Evolutionary conservation across 2,329 filamentous ascomycete species (phyloP), one percentile per base, ranked within the genome.

Genomic region (Neoascochyta sp.): DNA sequence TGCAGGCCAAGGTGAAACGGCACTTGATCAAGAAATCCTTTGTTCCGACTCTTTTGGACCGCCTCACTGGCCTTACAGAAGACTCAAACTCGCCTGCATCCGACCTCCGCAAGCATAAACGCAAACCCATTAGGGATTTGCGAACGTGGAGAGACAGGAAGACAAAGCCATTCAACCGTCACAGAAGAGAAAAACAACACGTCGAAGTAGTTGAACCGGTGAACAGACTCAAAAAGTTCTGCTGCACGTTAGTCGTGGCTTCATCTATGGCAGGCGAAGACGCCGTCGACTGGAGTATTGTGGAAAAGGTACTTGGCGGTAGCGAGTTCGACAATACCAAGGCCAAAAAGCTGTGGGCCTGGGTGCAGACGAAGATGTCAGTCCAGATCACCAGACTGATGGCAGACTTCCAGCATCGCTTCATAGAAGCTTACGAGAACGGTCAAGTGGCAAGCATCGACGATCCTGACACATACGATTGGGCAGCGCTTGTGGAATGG

Each of bases 401-500:
- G 4, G 65, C 70, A 5, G 74, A 76, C 26, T 86, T 90, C 41
- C 79, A 83, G 46, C 67, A 75, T 10, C 70, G 68, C 6, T 86
- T 85, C 45, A 63, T 86, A 5, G 61, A 69, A 25, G 83, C 83
- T 0, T 86, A 87, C 43, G 74, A 80, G 42, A 69, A 67, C 2
- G 73, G 73, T 7, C 71, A 81, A 39, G 44, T 89, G 1, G 72
- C 78, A 2, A 57, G 68, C 2, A 67, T 89, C 42, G 70, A 83
- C 28, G 64, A 82, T 24, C 69, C 79, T 0, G 57, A 73, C 21
- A 70, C 72, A 2, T 86, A 86, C 36, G 80, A 89, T 50, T 88
- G 85, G 83, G 62, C 67, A 7, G 60, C 57, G 4, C 60, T 89
- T 5, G 73, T 88, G 25, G 67, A 73, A 19, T 90, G 85, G 85